Evolutionary conservation across 2,329 filamentous ascomycete species (phyloP).

Genomic region (Lojkania enalia): DNA sequence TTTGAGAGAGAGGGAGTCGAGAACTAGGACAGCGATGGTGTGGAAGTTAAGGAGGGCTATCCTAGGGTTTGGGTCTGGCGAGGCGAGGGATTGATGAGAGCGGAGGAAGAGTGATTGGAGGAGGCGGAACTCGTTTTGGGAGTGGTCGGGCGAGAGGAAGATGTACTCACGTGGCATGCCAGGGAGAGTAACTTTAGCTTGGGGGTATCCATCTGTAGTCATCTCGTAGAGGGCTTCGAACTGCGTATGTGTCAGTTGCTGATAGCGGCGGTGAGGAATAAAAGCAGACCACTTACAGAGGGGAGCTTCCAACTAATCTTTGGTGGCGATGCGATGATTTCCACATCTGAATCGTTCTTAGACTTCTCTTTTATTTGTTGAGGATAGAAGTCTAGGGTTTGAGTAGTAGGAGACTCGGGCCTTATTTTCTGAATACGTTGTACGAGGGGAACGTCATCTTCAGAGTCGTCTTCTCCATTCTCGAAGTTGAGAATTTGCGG

Average conservation of each 20-base stretch:
- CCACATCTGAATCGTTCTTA: neutral
- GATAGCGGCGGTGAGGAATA: neutral
- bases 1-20: conserved; percentile 26
- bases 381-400: neutral
- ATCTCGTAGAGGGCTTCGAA: conserved; percentile 5
- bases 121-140: conserved; percentile 28
- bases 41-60: conserved; percentile 39
- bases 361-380: neutral
- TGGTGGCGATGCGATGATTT: neutral
- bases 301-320: neutral
- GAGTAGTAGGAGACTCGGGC: neutral
- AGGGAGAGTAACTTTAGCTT: conserved; percentile 42
- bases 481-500: too few species aligned
- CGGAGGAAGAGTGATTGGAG: conserved; percentile 36
- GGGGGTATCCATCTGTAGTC: conserved; percentile 10
- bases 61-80: conserved; percentile 24
- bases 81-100: conserved; percentile 19
- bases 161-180: conserved; percentile 42
- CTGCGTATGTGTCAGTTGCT: neutral
- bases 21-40: conserved; percentile 35
- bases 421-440: too few species aligned
- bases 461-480: neutral
- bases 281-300: neutral
- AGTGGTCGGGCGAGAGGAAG: conserved; percentile 29
- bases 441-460: neutral